These are phyloP conservation scores for Pseudognaphalium luteoalbum DNA, from an alignment of 129 eudicot genomes.

Conservation along the genomic window DNA sequence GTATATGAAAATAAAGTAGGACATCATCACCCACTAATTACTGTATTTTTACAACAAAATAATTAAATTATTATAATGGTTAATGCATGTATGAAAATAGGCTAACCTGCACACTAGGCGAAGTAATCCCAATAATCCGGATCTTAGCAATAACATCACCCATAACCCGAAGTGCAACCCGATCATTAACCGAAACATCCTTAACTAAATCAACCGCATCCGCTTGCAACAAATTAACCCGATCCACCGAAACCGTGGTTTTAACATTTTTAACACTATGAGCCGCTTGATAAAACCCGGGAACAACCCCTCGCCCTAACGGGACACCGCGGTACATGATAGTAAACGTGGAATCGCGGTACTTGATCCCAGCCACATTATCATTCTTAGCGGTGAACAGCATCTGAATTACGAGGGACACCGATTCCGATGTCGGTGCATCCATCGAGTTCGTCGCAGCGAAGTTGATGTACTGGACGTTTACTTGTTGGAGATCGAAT, in stretches of 20 bases:
- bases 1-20: no score
- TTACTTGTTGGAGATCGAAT: conserved; percentile 80
- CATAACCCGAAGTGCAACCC: conserved; percentile 75
- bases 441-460: conserved; percentile 33
- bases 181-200: conserved; percentile 75
- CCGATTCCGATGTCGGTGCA: conserved; percentile 45
- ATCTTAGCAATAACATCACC: conserved; percentile 96
- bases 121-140: conserved; percentile 76
- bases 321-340: conserved; percentile 88
- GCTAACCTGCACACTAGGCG: conserved; percentile 87
- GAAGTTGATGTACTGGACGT: conserved; percentile 60
- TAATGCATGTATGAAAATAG: neutral
- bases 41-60: no score
- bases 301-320: conserved; percentile 66
- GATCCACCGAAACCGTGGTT: conserved; percentile 61
- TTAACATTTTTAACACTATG: conserved; percentile 55
- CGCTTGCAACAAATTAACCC: conserved; percentile 59
- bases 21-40: no score
- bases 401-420: conserved; percentile 55
- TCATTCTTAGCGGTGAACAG: conserved; percentile 63
- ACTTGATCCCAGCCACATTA: conserved; percentile 80
- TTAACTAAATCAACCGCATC: conserved; percentile 71
- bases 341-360: conserved; percentile 67
- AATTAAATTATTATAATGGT: no score
- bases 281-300: conserved; percentile 72